These are phyloP conservation scores for Xylaria hypoxylon DNA, from an alignment of 2,329 filamentous ascomycete species.

Conservation along the genomic window DNA sequence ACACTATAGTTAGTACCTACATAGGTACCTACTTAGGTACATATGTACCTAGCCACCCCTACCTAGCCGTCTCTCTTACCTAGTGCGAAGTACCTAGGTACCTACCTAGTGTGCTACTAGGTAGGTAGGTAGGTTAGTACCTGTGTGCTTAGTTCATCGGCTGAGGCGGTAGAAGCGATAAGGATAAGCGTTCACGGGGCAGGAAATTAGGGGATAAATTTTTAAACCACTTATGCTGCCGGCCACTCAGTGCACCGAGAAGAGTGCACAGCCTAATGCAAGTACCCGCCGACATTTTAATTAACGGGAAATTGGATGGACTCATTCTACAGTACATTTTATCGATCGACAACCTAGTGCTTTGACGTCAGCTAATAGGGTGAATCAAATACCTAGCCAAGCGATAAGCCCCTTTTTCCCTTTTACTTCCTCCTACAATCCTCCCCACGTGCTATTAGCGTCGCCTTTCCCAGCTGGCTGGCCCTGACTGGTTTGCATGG, in stretches of 20 bases:
- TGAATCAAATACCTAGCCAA: conserved; percentile 14
- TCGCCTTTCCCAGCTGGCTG: not conserved
- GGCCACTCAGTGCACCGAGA: conserved; percentile 20
- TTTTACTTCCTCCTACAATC: too few relatives aligned
- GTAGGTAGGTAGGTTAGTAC: conserved; percentile 4
- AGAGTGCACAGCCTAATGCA: conserved; percentile 4
- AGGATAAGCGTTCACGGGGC: conserved; percentile 26
- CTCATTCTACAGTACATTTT: conserved; percentile 6
- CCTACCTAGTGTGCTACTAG: not conserved
- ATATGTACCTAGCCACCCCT: not conserved
- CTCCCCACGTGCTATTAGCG: conserved; percentile 35
- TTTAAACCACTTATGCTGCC: conserved; percentile 23
- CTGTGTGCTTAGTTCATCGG: too few relatives aligned
- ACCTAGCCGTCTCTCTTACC: too few relatives aligned
- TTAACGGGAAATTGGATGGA: conserved; percentile 41
- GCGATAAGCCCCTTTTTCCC: conserved; percentile 38
- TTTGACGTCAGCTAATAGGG: conserved; percentile 32
- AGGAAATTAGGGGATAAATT: conserved; percentile 30
- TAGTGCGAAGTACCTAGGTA: too few relatives aligned
- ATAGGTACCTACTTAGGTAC: not conserved
- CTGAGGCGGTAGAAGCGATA: conserved; percentile 15
- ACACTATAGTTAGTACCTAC: not conserved
- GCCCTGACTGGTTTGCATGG: conserved; percentile 6
- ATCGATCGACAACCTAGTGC: conserved; percentile 21
- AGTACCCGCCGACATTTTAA: conserved; percentile 36